Base-by-base conservation (phyloP, 768 basidiomycete genomes). In the Tulasnella sp. region DNA sequence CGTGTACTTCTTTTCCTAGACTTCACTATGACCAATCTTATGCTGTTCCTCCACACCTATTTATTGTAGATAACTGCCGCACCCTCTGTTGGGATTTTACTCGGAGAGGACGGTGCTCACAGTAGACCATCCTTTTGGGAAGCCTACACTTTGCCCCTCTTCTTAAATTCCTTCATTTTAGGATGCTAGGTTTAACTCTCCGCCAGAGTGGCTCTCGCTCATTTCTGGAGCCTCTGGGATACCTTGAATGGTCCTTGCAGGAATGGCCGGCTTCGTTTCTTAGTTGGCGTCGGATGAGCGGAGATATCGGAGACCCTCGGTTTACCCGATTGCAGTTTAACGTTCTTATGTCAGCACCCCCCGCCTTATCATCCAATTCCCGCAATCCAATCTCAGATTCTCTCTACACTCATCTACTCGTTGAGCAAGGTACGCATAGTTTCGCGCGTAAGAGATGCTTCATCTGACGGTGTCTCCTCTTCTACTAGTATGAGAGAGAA, bases 401-500 rank as follows among this genome's bases (percentile, higher is more conserved):
- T n/a, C n/a, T 68, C 62, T 68, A 68, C 62, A 68, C 62, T 68
- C 62, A 68, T 68, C 62, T 68, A 68, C 62, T 68, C 62, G 31
- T 34, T 68, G 62, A 68, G 62, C 62, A 68, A 68, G 62, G 62
- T 68, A 68, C 62, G 62, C 36, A 7, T n/a, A n/a, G n/a, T 6
- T 14, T 10, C 7, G 31, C 34, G 36, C 36, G 1, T 36, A 12
- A 8, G 19, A 68, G 18, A 68, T 14, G 7, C 62, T 34, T 19
- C 16, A 36, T 68, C 62, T 68, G 31, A 68, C 62, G 16, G 36
- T n/a, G n/a, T n/a, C 31, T 1, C 18, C 14, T 14, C 36, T 18
- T 5, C 4, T 27, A 31, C 6, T 21, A 79, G 78, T 27, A 79
- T 79, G 78, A 79, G 78, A 79, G 78, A 79, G 78, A 79, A 79